phyloP scores from a whole-genome alignment of 2,329 filamentous ascomycete genomes.

The Aspergillus fumigatiaffinis region DNA sequence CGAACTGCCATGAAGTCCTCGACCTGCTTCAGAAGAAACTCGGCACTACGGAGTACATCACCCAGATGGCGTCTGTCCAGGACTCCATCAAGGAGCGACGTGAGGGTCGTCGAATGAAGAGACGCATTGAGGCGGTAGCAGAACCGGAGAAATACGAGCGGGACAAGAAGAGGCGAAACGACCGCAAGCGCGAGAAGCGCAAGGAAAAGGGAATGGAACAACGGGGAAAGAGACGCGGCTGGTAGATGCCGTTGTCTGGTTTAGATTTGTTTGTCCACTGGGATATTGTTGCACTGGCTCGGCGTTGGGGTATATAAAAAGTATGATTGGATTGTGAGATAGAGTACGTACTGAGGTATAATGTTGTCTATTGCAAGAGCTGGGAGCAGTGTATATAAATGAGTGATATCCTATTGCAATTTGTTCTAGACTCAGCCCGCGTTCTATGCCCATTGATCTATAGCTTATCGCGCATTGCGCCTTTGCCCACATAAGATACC shows the following conservation, averaged over 20 bases:
- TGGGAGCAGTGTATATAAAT: constrained; percentile 12
- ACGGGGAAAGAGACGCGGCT: constrained; percentile 67
- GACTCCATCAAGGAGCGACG: constrained; percentile 68
- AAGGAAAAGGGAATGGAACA: constrained; percentile 74
- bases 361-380: background rate
- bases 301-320: constrained; percentile 17
- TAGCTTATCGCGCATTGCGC: too few relatives aligned
- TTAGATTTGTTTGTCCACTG: constrained; percentile 16
- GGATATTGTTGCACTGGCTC: constrained; percentile 8
- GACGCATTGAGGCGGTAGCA: constrained; percentile 80
- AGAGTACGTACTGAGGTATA: background rate
- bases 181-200: constrained; percentile 76
- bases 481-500: too few relatives aligned
- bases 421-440: background rate
- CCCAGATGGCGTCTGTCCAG: constrained; percentile 67
- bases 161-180: constrained; percentile 78
- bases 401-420: background rate
- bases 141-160: constrained; percentile 74
- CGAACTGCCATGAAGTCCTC: constrained; percentile 72
- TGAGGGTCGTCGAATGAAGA: constrained; percentile 73
- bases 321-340: constrained; percentile 3
- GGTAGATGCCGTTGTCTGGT: constrained; percentile 43
- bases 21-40: constrained; percentile 79
- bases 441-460: background rate
- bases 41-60: constrained; percentile 75